Base-by-base conservation (phyloP, 345 rosid genomes). In the Turritis glabra region DNA sequence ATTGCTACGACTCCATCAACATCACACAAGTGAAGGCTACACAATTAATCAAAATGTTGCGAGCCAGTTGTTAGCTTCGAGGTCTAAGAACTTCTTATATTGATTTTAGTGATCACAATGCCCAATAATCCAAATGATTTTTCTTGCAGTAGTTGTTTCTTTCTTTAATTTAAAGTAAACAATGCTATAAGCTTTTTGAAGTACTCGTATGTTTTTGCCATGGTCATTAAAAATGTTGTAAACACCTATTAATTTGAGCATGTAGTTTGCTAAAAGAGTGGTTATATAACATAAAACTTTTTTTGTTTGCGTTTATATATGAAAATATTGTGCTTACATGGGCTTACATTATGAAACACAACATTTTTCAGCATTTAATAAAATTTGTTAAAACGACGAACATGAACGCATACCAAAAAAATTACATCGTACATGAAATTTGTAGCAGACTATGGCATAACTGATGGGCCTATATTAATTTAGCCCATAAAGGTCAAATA, bases 401-500 rank as follows among this genome's bases (percentile, higher is more conserved):
- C 21, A 21, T 10, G 52, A 48, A 47, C 22, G 26, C 26, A 50
- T 29, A 29, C 7, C 32, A n/a, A n/a, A n/a, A n/a, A n/a, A n/a
- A n/a, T n/a, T n/a, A n/a, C n/a, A n/a, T n/a, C n/a, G n/a, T n/a
- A n/a, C n/a, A n/a, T n/a, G n/a, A n/a, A n/a, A n/a, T n/a, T n/a
- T n/a, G 43, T 38, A 12, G 13, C 43, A 38, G 43, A 43, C 1
- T 5, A 15, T 5, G 8, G 18, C 8, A 43, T 15, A 15, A 43
- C 8, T n/a, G 17, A 33, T 54, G 57, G 72, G 52, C 67, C 32
- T 2, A 21, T 12, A 58, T 22, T 50, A 19, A 4, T 18, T 3
- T 57, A 58, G 44, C 46, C 55, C 47, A 8, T 2, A 29, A 50
- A 41, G 37, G 79, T 74, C 79, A 74, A 75, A 12, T 19, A 37